Evolutionary conservation across 139 green algal species (phyloP).

Genomic region (Deuterostichococcus epilithicus): DNA sequence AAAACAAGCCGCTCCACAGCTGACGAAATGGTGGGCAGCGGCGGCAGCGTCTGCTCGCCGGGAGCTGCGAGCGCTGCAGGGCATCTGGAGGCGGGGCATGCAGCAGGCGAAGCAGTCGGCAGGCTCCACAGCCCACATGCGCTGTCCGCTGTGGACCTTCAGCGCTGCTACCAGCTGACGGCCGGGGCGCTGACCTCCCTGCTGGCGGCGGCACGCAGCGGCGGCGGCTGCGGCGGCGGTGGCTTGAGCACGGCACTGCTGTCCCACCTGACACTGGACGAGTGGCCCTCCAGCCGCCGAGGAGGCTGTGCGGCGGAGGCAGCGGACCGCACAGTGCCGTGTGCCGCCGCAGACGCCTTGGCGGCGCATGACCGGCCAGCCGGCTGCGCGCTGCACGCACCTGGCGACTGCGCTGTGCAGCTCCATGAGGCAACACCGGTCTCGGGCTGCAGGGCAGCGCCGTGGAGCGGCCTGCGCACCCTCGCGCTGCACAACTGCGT

Average conservation of each 20-base stretch:
- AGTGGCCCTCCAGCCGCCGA: not conserved
- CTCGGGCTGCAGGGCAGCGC: not conserved
- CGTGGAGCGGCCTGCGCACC: constrained; percentile 17
- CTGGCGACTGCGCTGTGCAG: not conserved
- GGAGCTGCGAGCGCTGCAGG: not conserved
- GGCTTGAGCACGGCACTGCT: not conserved
- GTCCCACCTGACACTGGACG: constrained; percentile 25
- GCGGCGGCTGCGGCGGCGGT: constrained; percentile 12
- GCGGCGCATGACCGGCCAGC: not conserved
- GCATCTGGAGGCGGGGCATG: not conserved
- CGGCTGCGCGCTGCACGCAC: not conserved
- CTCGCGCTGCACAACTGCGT: constrained; percentile 60
- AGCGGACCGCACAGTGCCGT: not conserved
- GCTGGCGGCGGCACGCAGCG: constrained; percentile 28
- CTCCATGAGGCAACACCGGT: not conserved
- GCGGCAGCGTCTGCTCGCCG: no score
- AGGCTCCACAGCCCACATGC: no score
- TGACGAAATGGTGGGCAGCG: no score
- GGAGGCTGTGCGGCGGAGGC: not conserved
- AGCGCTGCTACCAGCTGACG: constrained; percentile 68
- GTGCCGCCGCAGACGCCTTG: not conserved
- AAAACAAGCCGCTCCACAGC: no score
- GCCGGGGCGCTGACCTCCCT: constrained; percentile 26
- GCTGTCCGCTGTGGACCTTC: constrained; percentile 42
- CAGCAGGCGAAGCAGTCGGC: not conserved